Evolutionary conservation across 768 basidiomycete genomes (phyloP).

Genomic region (Agaricus blazei): DNA sequence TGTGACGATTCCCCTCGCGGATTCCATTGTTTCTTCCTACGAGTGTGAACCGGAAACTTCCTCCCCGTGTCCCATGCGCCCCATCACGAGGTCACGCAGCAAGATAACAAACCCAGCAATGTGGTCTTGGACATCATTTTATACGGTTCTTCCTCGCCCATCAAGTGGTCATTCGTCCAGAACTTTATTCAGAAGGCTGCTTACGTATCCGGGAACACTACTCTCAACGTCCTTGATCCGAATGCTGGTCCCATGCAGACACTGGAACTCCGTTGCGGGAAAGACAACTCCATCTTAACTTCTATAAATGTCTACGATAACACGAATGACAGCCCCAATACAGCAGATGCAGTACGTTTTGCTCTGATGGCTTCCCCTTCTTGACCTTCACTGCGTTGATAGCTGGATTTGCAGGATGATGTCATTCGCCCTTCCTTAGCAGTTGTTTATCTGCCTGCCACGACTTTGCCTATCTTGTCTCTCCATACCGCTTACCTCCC

Average conservation of each 20-base stretch:
- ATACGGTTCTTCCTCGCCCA: conserved; percentile 56
- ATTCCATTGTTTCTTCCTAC: conserved; percentile 12
- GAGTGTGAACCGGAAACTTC: conserved; percentile 31
- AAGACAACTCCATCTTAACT: conserved; percentile 22
- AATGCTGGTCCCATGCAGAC: conserved; percentile 21
- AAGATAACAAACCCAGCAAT: conserved; percentile 19
- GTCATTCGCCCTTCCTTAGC: conserved; percentile 53
- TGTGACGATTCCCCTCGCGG: conserved; percentile 3
- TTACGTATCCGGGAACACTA: conserved; percentile 30
- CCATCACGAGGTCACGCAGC: conserved; percentile 19
- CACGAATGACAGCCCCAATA: conserved; percentile 22
- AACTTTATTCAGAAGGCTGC: conserved; percentile 53
- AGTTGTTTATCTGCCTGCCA: conserved; percentile 59
- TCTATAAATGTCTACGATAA: conserved; percentile 33
- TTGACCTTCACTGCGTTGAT: conserved; percentile 24
- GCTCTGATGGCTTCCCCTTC: conserved; percentile 17
- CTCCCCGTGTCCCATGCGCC: conserved; percentile 30
- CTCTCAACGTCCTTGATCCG: conserved; percentile 20
- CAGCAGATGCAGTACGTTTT: conserved; percentile 30
- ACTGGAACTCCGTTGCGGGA: conserved; percentile 23
- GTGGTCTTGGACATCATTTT: conserved; percentile 56
- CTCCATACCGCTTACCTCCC: conserved; percentile 54
- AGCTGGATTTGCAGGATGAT: conserved; percentile 35
- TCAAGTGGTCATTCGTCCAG: conserved; percentile 60
- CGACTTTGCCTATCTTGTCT: conserved; percentile 28